Evolutionary conservation across 2,329 filamentous ascomycete genomes (phyloP), one percentile per base, ranked within the genome.

Genomic region (Nakataea oryzae): DNA sequence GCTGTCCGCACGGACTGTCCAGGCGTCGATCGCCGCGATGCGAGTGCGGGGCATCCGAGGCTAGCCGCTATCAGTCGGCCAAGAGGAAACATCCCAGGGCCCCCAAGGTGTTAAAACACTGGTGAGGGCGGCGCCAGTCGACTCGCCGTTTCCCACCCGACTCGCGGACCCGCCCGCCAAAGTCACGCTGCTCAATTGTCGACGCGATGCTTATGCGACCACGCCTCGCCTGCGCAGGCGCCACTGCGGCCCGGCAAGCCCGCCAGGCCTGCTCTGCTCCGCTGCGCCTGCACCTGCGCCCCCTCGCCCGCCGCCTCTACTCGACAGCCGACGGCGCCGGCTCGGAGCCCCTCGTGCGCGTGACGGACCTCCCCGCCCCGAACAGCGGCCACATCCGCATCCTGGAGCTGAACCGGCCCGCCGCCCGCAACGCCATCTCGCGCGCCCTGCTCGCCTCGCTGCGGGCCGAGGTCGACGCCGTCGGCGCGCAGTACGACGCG

Each of bases 391-490:
- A 88, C 76, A 95, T 97, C 75, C 88, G 91, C 63, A 83, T 97
- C 66, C 85, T 97, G 62, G 88, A 93, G 65, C 83, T 99, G 67
- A 95, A 97, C 77, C 84, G 92, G 4, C 92, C 92, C 0, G 74
- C 83, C 11, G 88, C 93, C 47, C 89, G 93, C 70, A 99, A 99
- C 75, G 95, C 95, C 67, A 90, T 99, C 71, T 97, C 93, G 0
- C 83, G 80, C 63, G 85, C 87, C 63, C 81, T 99, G 50, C 83
- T 99, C 60, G 76, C 84, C 4, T 83, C 88, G 58, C 81, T 99
- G 63, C 83, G 84, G 60, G 79, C 83, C 55, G 85, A 96, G 70
- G 81, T 97, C 62, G 83, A 91, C 68, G 81, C 83, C 64, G 82
- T 97, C 57, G 84, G 88, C 62, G 77, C 74, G 11, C 83, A 87